phyloP scores from a whole-genome alignment of 352 stramenopile species.

The Globisporangium splendens region DNA sequence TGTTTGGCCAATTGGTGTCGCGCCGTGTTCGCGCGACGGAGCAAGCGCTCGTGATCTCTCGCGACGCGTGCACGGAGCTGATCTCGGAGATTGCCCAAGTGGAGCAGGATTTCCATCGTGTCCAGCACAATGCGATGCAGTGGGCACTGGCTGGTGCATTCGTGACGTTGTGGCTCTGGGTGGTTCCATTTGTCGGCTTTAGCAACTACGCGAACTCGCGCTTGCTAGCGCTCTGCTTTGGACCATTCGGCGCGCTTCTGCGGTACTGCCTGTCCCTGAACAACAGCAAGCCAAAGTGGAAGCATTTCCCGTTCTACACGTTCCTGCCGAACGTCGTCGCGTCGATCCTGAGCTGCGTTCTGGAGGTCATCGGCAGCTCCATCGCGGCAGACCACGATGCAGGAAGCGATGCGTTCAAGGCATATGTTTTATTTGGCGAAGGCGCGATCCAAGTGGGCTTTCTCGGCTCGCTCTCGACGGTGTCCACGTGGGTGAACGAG shows the following conservation, averaged over 20 bases:
- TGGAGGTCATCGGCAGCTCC: conserved; percentile 40
- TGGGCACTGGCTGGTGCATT: conserved; percentile 24
- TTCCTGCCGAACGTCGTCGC: conserved; percentile 60
- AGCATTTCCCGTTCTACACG: conserved; percentile 59
- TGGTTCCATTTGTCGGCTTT: conserved; percentile 38
- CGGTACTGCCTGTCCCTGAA: conserved; percentile 54
- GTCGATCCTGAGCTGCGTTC: conserved; percentile 41
- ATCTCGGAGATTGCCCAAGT: conserved; percentile 42
- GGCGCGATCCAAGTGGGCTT: conserved; percentile 47
- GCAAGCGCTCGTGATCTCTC: conserved; percentile 31
- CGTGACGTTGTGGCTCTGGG: conserved; percentile 37
- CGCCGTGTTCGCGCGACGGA: conserved; percentile 40
- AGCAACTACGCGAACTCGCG: conserved; percentile 49
- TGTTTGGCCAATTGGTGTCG: conserved; percentile 38
- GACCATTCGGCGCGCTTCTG: conserved; percentile 51
- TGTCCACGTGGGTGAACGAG: conserved; percentile 68
- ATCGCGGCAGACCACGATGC: conserved; percentile 17
- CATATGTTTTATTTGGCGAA: conserved; percentile 45
- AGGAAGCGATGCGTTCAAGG: conserved; percentile 23
- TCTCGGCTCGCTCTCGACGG: conserved; percentile 62
- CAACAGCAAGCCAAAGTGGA: conserved; percentile 44
- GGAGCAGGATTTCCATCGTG: conserved; percentile 38
- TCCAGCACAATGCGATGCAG: conserved; percentile 24
- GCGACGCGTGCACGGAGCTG: conserved; percentile 40
- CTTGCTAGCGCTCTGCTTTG: conserved; percentile 49